phyloP scores from a whole-genome alignment of 768 basidiomycete genomes.

The Hericium coralloides region DNA sequence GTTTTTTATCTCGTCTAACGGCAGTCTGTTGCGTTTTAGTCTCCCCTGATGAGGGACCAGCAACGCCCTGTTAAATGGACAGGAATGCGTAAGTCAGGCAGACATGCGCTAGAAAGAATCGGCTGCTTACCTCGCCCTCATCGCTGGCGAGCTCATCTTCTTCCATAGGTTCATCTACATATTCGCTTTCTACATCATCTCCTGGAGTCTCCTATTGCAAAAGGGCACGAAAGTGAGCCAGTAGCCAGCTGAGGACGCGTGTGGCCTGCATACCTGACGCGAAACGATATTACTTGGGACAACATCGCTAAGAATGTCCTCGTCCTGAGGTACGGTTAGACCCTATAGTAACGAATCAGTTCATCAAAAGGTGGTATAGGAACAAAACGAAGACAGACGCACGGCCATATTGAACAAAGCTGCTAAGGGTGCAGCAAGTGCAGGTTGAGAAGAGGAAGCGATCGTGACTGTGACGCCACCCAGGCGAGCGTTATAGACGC shows the following conservation, averaged over 20 bases:
- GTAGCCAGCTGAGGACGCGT: constrained; percentile 2
- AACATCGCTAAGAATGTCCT: constrained; percentile 85
- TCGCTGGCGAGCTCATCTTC: constrained; percentile 56
- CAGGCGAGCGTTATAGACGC: background rate
- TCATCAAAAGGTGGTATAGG: background rate
- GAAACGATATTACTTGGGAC: constrained; percentile 89
- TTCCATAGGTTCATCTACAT: constrained; percentile 33
- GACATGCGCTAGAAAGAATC: background rate
- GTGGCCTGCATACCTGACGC: constrained; percentile 49
- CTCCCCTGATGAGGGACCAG: constrained; percentile 22
- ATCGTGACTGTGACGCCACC: background rate
- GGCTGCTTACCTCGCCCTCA: constrained; percentile 14
- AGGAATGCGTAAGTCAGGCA: constrained; percentile 15
- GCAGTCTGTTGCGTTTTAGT: constrained; percentile 29
- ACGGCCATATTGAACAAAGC: constrained; percentile 11
- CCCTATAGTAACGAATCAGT: background rate
- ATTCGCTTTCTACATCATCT: constrained; percentile 70
- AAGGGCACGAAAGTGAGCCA: constrained; percentile 16
- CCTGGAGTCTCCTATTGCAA: constrained; percentile 49
- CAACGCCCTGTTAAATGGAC: constrained; percentile 29
- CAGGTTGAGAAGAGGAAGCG: background rate
- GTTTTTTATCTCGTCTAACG: constrained; percentile 35
- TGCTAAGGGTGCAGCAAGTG: background rate
- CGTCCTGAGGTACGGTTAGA: constrained; percentile 32
- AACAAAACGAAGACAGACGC: constrained; percentile 2